A percentile compares a stretch with the other conserved stretches of the same genome.
Conservation (phyloP, 2,329 filamentous ascomycete genomes). For the Fusarium newnesense region DNA sequence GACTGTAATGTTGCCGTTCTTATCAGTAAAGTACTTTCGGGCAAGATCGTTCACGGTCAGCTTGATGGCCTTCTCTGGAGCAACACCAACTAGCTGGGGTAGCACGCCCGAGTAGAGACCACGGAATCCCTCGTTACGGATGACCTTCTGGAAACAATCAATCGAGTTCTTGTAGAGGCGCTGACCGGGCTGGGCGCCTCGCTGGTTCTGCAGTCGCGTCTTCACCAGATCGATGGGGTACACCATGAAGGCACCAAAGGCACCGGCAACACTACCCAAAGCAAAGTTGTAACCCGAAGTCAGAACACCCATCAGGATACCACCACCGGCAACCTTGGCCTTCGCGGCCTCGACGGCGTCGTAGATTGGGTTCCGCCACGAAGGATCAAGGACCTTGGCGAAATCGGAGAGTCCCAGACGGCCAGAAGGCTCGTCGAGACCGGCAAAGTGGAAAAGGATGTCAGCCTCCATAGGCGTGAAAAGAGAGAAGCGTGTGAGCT, state of each 20-base stretch:
- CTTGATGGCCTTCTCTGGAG: slow-evolving; percentile 99
- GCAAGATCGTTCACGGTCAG: slow-evolving; percentile 97
- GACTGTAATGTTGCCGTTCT: slow-evolving; percentile 78
- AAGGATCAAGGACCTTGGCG: slow-evolving; percentile 92
- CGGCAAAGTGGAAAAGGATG: slow-evolving; percentile 98
- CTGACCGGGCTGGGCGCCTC: slow-evolving; percentile 82
- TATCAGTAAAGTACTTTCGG: slow-evolving; percentile 78
- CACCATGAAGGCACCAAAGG: slow-evolving; percentile 99
- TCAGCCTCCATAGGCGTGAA: slow-evolving; percentile 99
- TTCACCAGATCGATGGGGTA: slow-evolving; percentile 99
- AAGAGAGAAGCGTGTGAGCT: slow-evolving; percentile 90
- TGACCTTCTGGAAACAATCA: slow-evolving; percentile 93
- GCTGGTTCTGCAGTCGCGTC: slow-evolving; percentile 98
- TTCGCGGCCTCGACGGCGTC: slow-evolving; percentile 61
- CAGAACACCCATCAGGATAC: slow-evolving; percentile 67
- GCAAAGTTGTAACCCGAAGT: slow-evolving; percentile 89
- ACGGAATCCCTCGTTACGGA: slow-evolving; percentile 88
- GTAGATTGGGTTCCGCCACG: slow-evolving; percentile 78
- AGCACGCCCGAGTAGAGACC: slow-evolving; percentile 95
- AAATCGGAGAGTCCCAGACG: slow-evolving; percentile 86
- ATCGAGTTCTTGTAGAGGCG: slow-evolving; percentile 96
- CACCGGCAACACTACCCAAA: slow-evolving; percentile 89
- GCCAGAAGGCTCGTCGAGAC: slow-evolving; percentile 88
- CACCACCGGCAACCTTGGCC: slow-evolving; percentile 40
- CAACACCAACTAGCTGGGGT: slow-evolving; percentile 95